phyloP scores from a whole-genome alignment of 768 basidiomycete genomes.

The Suillus placidus region DNA sequence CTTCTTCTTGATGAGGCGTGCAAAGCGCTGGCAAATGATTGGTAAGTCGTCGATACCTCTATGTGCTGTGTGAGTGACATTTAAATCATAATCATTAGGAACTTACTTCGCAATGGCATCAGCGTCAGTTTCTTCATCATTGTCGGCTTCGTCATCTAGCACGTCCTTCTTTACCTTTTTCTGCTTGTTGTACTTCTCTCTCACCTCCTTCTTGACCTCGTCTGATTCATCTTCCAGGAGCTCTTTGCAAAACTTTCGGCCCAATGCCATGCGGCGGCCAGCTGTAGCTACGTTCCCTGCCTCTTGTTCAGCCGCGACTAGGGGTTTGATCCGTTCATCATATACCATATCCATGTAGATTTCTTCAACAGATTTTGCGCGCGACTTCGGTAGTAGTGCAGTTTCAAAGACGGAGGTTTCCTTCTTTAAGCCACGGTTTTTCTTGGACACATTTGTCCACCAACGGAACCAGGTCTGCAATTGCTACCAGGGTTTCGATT shows the following conservation, averaged over 20 bases:
- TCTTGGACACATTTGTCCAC: neutral
- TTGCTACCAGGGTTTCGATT: neutral
- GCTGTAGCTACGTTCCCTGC: neutral
- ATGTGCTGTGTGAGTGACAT: neutral
- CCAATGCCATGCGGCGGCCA: neutral
- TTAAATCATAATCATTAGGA: neutral
- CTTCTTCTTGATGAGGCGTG: neutral
- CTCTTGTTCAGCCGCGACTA: slow-evolving; percentile 2
- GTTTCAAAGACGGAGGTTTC: slow-evolving; percentile 1
- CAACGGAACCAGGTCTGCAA: slow-evolving; percentile 9
- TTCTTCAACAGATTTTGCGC: neutral
- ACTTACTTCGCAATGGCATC: slow-evolving; percentile 4
- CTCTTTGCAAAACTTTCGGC: slow-evolving; percentile 2
- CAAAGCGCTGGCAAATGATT: neutral
- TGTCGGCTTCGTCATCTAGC: no score
- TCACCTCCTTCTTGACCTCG: neutral
- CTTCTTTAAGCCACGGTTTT: neutral
- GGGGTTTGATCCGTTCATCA: slow-evolving; percentile 5
- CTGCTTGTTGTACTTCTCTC: slow-evolving; percentile 6
- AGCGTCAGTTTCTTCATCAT: neutral
- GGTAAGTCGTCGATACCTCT: slow-evolving; percentile 10
- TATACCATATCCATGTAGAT: neutral
- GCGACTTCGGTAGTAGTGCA: neutral
- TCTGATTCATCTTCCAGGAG: slow-evolving; percentile 5
- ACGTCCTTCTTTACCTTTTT: neutral